Base-by-base conservation (phyloP, 2,329 filamentous ascomycete species). In the Furcasterigmium furcatum region DNA sequence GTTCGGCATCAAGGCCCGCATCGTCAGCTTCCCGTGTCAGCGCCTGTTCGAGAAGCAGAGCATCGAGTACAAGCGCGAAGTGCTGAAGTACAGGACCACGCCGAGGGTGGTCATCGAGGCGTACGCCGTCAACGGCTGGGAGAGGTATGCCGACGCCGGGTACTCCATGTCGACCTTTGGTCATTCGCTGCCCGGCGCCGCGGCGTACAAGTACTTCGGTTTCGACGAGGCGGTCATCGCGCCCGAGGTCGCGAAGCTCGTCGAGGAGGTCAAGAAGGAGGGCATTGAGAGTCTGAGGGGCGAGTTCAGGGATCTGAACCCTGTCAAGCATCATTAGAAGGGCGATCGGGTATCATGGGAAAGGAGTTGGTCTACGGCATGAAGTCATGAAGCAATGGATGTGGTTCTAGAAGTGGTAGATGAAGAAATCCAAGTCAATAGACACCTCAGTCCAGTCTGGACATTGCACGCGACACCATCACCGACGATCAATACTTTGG, bases 81-180 rank as follows among this genome's bases (percentile, higher is more conserved):
- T 73, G 2, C 61, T 82, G 36, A 62, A 60, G 36, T 60, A 63
- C 43, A 63, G 66, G 27, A 62, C 67, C 52, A 63, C 70, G 2
- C 74, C 76, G 0, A 61, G 68, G 1, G 74, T 85, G 14, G 74
- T 82, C 5, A 76, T 84, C 38, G 81, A 85, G 59, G 75, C 79
- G 1, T 82, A 79, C 55, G 69, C 73, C 3, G 66, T 71, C 2
- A 74, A 76, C 46, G 76, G 77, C 1, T 82, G 79, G 78, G 79
- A 82, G 61, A 59, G 78, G 19, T 83, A 80, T 52, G 78, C 77
- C 0, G 73, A 80, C 57, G 79, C 77, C 1, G 76, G 72, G 1
- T 68, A 68, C 46, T 74, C 67, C 41, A 74, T 82, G 69, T 66
- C 67, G 30, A 63, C 65, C 0, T 82, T 81, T 50, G 78, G 77